Evolutionary conservation across 495 filamentous ascomycete genomes (phyloP).

Genomic region (Penicillium goetzii): DNA sequence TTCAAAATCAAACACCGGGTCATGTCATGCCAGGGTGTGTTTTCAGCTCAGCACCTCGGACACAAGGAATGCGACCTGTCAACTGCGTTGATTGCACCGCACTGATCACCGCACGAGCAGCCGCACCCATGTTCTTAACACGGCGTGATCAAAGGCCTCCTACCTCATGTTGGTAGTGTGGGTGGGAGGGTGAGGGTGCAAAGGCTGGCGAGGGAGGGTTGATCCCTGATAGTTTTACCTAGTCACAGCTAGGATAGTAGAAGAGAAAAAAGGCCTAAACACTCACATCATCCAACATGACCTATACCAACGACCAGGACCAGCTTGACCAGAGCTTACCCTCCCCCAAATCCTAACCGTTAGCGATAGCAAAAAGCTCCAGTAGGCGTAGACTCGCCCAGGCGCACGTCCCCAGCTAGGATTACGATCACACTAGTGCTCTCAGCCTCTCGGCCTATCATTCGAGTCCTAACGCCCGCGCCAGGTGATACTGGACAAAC

Average conservation of each 20-base stretch:
- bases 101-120: conserved; percentile 16
- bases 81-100: conserved; percentile 7
- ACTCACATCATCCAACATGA: conserved; percentile 3
- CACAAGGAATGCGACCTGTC: conserved; percentile 12
- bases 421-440: conserved; percentile 9
- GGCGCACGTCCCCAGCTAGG: conserved; percentile 19
- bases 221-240: background rate
- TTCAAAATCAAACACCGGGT: background rate
- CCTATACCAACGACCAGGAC: background rate
- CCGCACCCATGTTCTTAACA: conserved; percentile 12
- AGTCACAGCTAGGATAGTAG: background rate
- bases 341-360: background rate
- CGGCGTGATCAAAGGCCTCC: conserved; percentile 9
- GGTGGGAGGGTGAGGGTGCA: background rate
- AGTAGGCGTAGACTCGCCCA: background rate
- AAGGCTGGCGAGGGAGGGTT: background rate
- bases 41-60: conserved; percentile 1
- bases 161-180: background rate
- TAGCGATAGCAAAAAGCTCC: background rate
- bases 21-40: background rate
- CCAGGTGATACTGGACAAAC: conserved; percentile 14
- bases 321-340: background rate
- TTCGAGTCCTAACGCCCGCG: background rate
- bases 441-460: conserved; percentile 1
- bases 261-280: conserved; percentile 2